Percentiles rank a stretch among this genome's conserved stretches.
Evolutionary conservation across 768 basidiomycete species (phyloP).

Genomic region (Paxillus involutus): DNA sequence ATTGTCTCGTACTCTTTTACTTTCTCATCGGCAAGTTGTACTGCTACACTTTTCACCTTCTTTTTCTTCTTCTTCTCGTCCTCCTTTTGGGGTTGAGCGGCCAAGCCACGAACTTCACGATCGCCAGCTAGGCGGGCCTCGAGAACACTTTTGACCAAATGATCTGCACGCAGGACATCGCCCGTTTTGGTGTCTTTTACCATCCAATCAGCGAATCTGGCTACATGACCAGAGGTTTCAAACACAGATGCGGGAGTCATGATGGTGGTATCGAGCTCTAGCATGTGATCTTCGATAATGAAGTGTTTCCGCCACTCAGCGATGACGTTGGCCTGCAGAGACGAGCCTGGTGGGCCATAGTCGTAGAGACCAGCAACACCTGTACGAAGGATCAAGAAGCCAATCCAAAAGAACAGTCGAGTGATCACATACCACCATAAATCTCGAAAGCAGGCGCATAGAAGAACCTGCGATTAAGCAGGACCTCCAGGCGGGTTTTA

Average conservation of each 20-base stretch:
- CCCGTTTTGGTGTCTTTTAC: slow-evolving; percentile 94
- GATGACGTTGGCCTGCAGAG: slow-evolving; percentile 95
- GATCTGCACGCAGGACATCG: slow-evolving; percentile 95
- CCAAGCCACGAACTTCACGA: slow-evolving; percentile 80
- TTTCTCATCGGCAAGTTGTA: slow-evolving; percentile 70
- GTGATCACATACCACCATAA: slow-evolving; percentile 75
- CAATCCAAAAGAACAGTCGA: not conserved
- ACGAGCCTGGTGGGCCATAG: slow-evolving; percentile 95
- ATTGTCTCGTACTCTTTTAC: slow-evolving; percentile 78
- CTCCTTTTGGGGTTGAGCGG: slow-evolving; percentile 68
- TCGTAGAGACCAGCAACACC: slow-evolving; percentile 98
- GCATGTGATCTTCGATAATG: slow-evolving; percentile 97
- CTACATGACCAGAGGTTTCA: slow-evolving; percentile 96
- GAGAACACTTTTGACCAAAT: slow-evolving; percentile 90
- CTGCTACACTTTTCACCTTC: slow-evolving; percentile 61
- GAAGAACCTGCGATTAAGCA: slow-evolving; percentile 92
- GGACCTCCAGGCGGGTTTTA: slow-evolving; percentile 78
- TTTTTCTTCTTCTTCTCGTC: slow-evolving; percentile 59
- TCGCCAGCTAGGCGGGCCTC: slow-evolving; percentile 89
- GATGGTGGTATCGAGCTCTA: slow-evolving; percentile 96
- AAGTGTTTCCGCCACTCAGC: slow-evolving; percentile 97
- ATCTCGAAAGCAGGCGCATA: slow-evolving; percentile 99
- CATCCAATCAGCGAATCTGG: slow-evolving; percentile 99
- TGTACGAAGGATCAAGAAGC: slow-evolving; percentile 29
- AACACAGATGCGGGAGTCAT: slow-evolving; percentile 96